Base-by-base conservation (phyloP, 257 asterid genomes). In the Jasminum sambac region DNA sequence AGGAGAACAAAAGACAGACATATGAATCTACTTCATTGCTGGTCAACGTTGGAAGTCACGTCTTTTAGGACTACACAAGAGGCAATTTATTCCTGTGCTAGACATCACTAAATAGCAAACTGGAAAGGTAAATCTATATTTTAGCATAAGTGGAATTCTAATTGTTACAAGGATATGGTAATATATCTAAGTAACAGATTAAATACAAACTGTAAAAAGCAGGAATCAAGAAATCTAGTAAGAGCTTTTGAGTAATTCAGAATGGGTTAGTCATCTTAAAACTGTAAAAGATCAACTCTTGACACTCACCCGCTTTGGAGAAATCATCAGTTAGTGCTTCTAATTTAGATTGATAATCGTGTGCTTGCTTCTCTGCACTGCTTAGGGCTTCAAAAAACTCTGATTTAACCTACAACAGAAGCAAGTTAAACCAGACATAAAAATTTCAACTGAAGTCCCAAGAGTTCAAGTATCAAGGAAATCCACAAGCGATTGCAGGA, bases 281-380 rank as follows among this genome's bases (percentile, higher is more conserved):
- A 4, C 21, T 46, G 23, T 43, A 2, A 12, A 3, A 25, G n/a
- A 17, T 23, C 64, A 68, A 16, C 30, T 68, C 14, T 6, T 46
- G 23, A 39, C 17, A 76, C 92, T 64, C 80, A 91, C 98, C 98
- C 23, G 93, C 75, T 81, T 91, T 91, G 63, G 82, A 70, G 71
- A 85, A 84, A 70, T 79, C 90, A 38, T 80, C 88, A 80, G 63
- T 85, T 68, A 89, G 69, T 46, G 74, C 85, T 80, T 84, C 95
- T 64, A 88, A 81, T 72, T 89, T 89, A 48, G 95, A 79, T 68
- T 80, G 87, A 78, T 74, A 81, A 55, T 91, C 95, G 26, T 48
- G 85, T 1, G 87, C 98, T 83, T 87, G 90, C 85, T 89, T 95
- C 72, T 95, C 99, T 82, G 98, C 97, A 71, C 94, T 95, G 85